Percentiles rank a stretch among this genome's conserved stretches.
phyloP scores from a whole-genome alignment of 345 rosid species.

The Eucalyptus coolabah region DNA sequence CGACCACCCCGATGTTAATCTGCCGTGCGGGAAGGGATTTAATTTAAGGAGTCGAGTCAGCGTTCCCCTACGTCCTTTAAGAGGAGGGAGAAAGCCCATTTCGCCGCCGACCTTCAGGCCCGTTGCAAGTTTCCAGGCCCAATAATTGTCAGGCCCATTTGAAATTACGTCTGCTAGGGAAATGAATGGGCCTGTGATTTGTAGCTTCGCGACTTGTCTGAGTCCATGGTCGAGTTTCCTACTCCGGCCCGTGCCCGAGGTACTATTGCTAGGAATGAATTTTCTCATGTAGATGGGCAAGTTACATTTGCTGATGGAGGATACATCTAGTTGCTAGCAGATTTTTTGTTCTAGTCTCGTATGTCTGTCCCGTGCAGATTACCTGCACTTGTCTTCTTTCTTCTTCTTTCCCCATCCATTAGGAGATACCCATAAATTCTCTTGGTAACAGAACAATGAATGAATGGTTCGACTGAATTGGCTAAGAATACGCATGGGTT shows the following conservation, averaged over 20 bases:
- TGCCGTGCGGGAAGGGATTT: not conserved
- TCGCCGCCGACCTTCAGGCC: not conserved
- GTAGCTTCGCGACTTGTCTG: constrained; percentile 59
- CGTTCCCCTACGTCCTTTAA: not conserved
- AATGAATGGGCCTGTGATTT: constrained; percentile 63
- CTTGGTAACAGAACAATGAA: not conserved
- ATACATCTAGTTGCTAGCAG: not conserved
- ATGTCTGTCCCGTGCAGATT: not conserved
- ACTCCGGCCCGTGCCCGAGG: constrained; percentile 62
- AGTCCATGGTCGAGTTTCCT: constrained; percentile 69
- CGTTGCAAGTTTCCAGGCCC: not conserved
- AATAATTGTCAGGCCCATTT: not conserved
- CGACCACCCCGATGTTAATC: not conserved
- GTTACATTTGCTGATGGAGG: not conserved
- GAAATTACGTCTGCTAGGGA: not conserved
- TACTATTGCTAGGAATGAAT: not conserved
- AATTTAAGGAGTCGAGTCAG: too few relatives aligned
- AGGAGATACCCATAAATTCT: too few relatives aligned
- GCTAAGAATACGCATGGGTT: not conserved
- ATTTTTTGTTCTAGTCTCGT: not conserved
- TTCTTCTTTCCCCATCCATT: not conserved
- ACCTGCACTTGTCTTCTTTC: not conserved
- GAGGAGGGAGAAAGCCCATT: not conserved
- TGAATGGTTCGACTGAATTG: not conserved
- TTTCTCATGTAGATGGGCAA: not conserved